Base-by-base conservation (phyloP, 1,284 basidiomycete species). In the Xerocomus nothofagi region DNA sequence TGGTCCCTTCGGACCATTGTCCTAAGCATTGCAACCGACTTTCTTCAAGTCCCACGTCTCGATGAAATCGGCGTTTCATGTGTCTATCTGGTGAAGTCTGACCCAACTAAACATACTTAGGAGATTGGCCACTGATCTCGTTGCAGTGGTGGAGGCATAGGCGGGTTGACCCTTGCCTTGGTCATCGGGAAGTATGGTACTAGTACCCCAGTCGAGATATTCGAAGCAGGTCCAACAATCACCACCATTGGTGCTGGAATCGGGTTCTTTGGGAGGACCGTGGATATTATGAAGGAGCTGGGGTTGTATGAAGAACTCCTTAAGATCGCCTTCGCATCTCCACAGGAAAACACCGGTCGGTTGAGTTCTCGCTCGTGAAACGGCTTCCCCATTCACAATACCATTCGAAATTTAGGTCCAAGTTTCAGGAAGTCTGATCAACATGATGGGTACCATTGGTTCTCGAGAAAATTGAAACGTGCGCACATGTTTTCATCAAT, bases 201-300 rank as follows among this genome's bases (percentile, higher is more conserved):
- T n/a, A n/a, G n/a, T 24, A 0, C 54, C 55, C 18, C 51, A 1
- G 50, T 72, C 15, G 65, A 71, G 42, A 37, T 74, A 18, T 74
- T 70, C 42, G 73, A 74, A 48, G 58, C 68, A 4, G 55, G 60
- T 3, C 52, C 69, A 6, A 62, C 66, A 23, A 67, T 73, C 46
- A 65, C 62, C 2, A 67, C 70, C 11, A 53, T 70, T 20, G 73
- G 73, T 18, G 71, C 71, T 14, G 73, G 72, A 10, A 68, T 74
- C 24, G 55, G 56, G 0, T 60, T 73, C 1, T 73, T 63, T 63
- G 61, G 58, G 27, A 63, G 70, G 44, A 69, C 68, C 14, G 63
- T 68, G 66, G 62, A 61, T 2, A 53, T 73, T 30, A 61, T 72
- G 63, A 57, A 68, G 39, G 55, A 60, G 4, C 55, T 73, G 2